These are phyloP conservation scores for Blastobotrys apis DNA, from an alignment of 1,139 yeast species.

Conservation along the genomic window DNA sequence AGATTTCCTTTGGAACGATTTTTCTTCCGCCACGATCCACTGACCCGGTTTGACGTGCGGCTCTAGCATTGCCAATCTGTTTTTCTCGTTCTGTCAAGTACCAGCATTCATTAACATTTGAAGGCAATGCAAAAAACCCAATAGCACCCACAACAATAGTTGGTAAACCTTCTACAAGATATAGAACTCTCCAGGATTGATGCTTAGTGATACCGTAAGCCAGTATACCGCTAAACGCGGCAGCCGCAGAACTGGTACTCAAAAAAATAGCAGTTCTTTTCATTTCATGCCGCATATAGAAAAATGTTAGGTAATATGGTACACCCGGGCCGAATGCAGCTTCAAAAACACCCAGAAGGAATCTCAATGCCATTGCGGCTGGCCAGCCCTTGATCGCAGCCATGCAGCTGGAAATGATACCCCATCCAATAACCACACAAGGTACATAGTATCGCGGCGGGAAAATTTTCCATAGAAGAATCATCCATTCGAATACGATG, in stretches of 20 bases:
- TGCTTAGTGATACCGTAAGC: conserved; percentile 39
- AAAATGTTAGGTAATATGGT: conserved; percentile 32
- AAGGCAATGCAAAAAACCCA: conserved; percentile 34
- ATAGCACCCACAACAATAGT: conserved; percentile 36
- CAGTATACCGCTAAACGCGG: conserved; percentile 32
- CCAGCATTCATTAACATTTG: conserved; percentile 41
- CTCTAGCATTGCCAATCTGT: conserved; percentile 28
- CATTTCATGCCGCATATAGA: conserved; percentile 31
- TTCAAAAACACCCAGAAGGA: conserved; percentile 29
- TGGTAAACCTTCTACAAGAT: conserved; percentile 39
- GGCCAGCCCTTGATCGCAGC: conserved; percentile 27
- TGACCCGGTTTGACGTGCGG: conserved; percentile 26
- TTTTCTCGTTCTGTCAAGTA: conserved; percentile 28
- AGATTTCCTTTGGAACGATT: conserved; percentile 21
- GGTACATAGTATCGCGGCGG: conserved; percentile 29
- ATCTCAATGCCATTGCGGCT: conserved; percentile 27
- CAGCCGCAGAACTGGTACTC: conserved; percentile 36
- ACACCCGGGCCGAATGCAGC: conserved; percentile 35
- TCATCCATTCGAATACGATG: conserved; percentile 29
- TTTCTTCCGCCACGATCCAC: conserved; percentile 19
- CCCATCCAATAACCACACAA: conserved; percentile 28
- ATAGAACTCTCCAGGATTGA: conserved; percentile 38
- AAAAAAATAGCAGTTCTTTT: conserved; percentile 53
- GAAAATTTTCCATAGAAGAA: conserved; percentile 23
- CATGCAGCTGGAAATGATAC: conserved; percentile 25